Conservation (phyloP, 83 land plant genomes). For the Larix sibirica region DNA sequence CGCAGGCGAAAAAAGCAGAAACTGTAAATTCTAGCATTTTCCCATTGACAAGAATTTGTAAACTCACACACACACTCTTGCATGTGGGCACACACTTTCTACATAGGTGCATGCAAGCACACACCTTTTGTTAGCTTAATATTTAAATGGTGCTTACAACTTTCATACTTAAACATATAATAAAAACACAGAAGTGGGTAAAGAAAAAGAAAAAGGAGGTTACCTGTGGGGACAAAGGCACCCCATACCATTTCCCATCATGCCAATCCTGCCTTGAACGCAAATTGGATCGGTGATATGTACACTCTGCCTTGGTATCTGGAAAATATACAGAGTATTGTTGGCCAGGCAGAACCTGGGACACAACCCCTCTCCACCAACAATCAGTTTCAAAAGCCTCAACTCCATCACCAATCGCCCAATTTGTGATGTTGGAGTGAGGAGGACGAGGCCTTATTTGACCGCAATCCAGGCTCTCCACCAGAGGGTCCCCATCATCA, state of each 20-base stretch:
- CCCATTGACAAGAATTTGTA: too few species aligned
- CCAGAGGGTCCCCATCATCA: constrained; percentile 1
- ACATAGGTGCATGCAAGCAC: too few species aligned
- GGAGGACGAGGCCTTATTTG: constrained; percentile 17
- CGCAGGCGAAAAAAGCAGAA: too few species aligned
- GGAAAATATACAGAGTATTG: not conserved
- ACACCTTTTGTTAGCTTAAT: too few species aligned
- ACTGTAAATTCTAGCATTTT: too few species aligned
- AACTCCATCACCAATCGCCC: not conserved
- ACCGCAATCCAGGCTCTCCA: not conserved
- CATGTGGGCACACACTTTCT: too few species aligned
- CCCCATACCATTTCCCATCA: constrained; percentile 2
- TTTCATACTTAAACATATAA: too few species aligned
- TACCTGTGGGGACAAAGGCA: too few species aligned
- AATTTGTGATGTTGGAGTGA: not conserved
- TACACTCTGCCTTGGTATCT: not conserved
- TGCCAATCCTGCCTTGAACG: constrained; percentile 7
- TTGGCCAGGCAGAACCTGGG: not conserved
- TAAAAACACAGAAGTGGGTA: too few species aligned
- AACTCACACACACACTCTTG: too few species aligned
- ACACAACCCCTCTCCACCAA: constrained; percentile 20
- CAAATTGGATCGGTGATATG: not conserved
- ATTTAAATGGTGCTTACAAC: too few species aligned
- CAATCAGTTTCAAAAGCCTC: constrained; percentile 12
- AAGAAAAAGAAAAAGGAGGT: too few species aligned